Evolutionary conservation across 306 rosid genomes (phyloP).

Genomic region (Cicer chorassanicum): DNA sequence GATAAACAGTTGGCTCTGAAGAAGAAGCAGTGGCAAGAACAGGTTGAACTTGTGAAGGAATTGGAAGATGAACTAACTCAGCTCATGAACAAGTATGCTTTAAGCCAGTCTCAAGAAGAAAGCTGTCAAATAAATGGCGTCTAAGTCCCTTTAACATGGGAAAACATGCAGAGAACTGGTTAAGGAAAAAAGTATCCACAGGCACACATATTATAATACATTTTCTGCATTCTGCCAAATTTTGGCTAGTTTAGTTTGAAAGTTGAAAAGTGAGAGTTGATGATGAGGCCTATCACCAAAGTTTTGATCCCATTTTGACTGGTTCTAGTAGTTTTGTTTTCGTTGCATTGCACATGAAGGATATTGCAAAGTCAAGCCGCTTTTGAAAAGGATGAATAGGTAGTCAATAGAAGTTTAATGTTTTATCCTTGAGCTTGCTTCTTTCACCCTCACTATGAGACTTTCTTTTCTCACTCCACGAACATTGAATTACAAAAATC

Average conservation of each 20-base stretch:
- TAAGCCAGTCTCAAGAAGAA: constrained; percentile 22
- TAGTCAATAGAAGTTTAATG: too few relatives aligned
- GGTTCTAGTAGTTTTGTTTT: not conserved
- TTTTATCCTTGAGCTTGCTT: too few relatives aligned
- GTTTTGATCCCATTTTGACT: constrained; percentile 31
- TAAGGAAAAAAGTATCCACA: constrained; percentile 6
- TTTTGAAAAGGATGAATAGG: too few relatives aligned
- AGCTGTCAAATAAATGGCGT: constrained; percentile 23
- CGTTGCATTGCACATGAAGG: not conserved
- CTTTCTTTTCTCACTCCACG: too few relatives aligned
- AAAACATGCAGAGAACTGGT: not conserved
- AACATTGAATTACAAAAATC: too few relatives aligned
- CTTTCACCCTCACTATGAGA: too few relatives aligned
- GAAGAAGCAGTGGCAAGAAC: constrained; percentile 48
- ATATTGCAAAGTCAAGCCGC: too few relatives aligned
- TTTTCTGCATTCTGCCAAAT: not conserved
- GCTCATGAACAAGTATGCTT: constrained; percentile 45
- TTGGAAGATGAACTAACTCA: constrained; percentile 44
- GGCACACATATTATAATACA: not conserved
- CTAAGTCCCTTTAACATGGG: not conserved
- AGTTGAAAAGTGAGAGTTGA: constrained; percentile 9
- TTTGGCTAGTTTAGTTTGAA: not conserved
- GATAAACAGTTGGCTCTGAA: constrained; percentile 46
- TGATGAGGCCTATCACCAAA: not conserved
- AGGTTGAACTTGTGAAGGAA: constrained; percentile 51